A percentile compares a stretch with the other conserved stretches of the same genome.
Conservation (phyloP, 225 moss, liverwort and hornwort genomes). For the Polytrichum commune region DNA sequence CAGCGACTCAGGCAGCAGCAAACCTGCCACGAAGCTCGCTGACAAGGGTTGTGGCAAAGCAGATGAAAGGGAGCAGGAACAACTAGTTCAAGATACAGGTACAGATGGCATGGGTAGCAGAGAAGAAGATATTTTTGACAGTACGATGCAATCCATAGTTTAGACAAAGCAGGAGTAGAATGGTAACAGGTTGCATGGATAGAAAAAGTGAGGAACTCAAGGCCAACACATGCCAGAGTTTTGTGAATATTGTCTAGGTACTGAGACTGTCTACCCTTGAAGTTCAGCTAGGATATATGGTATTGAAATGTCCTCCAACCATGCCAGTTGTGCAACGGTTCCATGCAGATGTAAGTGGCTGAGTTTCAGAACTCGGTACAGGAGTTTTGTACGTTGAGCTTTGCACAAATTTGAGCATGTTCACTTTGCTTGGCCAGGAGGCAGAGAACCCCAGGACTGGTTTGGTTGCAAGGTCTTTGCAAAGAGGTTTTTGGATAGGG, state of each 20-base stretch:
- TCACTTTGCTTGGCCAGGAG: not conserved
- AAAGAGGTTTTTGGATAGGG: too few relatives aligned
- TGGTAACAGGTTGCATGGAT: conserved; percentile 8
- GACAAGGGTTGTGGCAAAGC: conserved; percentile 23
- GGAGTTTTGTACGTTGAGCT: not conserved
- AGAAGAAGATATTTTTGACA: conserved; percentile 33
- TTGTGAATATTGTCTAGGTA: conserved; percentile 6
- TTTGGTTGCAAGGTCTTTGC: too few relatives aligned
- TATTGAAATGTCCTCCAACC: not conserved
- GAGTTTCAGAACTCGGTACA: not conserved
- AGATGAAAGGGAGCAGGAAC: conserved; percentile 8
- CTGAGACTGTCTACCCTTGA: conserved; percentile 1
- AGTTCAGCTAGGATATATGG: not conserved
- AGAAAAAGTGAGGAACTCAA: not conserved
- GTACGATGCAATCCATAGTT: conserved; percentile 41
- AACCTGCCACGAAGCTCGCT: conserved; percentile 2
- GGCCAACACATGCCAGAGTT: not conserved
- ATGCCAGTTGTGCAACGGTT: not conserved
- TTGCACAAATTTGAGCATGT: not conserved
- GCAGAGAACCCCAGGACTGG: not conserved
- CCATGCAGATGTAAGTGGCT: not conserved
- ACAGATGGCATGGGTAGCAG: conserved; percentile 25
- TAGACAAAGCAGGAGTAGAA: conserved; percentile 4
- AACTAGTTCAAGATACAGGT: not conserved
- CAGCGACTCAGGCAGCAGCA: conserved; percentile 30